Evolutionary conservation across 306 rosid species (phyloP).

Genomic region (Hippophae tibetana): DNA sequence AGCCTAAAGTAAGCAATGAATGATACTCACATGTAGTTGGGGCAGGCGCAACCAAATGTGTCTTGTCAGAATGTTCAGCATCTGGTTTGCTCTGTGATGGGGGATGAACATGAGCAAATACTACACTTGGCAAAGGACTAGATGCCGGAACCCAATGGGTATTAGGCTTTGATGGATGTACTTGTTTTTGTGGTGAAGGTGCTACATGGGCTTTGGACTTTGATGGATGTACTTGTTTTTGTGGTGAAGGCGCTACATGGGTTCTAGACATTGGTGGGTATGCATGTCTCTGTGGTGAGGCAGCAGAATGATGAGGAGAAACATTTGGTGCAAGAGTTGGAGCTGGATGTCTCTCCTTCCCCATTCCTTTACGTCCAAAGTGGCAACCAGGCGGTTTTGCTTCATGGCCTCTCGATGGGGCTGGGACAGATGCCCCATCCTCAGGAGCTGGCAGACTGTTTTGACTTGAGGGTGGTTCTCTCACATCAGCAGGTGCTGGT

Average conservation of each 20-base stretch:
- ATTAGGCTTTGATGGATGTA: slow-evolving; percentile 29
- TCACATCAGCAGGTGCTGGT: slow-evolving; percentile 33
- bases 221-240: too few species aligned
- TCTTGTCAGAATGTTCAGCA: not conserved
- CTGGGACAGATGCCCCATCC: slow-evolving; percentile 38
- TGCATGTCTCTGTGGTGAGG: slow-evolving; percentile 19
- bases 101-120: slow-evolving; percentile 61
- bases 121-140: slow-evolving; percentile 68
- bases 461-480: slow-evolving; percentile 22
- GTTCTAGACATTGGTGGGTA: too few species aligned
- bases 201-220: too few species aligned
- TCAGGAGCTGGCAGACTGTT: slow-evolving; percentile 32
- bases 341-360: slow-evolving; percentile 28
- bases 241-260: too few species aligned
- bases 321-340: slow-evolving; percentile 43
- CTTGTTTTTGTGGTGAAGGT: slow-evolving; percentile 22
- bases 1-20: slow-evolving; percentile 10
- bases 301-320: slow-evolving; percentile 26
- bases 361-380: slow-evolving; percentile 27
- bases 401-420: slow-evolving; percentile 32
- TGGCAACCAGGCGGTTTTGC: slow-evolving; percentile 61
- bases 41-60: slow-evolving; percentile 25
- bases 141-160: slow-evolving; percentile 45
- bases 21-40: slow-evolving; percentile 50
- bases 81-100: slow-evolving; percentile 43